Evolutionary conservation across 1,284 basidiomycete genomes (phyloP), one percentile per base, ranked within the genome.

Genomic region (Sanghuangporus sanghuang): DNA sequence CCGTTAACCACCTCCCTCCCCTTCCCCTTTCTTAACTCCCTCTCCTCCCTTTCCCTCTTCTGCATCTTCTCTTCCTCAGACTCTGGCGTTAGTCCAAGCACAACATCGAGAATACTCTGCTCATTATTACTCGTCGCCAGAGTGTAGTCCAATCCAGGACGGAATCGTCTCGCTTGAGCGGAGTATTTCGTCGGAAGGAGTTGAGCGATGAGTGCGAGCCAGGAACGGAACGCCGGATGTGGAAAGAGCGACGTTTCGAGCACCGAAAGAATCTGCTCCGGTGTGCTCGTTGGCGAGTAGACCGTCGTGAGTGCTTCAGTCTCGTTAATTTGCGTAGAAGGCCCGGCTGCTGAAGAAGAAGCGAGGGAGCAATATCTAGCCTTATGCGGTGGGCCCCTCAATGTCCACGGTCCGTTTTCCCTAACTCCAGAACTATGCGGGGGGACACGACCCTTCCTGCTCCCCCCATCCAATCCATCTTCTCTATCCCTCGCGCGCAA

Each of bases 131-230:
- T 92, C 67, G 91, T 90, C 38, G 96, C 96, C 0, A 99, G 84
- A 18, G 96, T 97, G 75, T 98, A 98, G 76, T 98, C 96, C 68
- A 98, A 78, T 0, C 95, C 96, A 0, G 94, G 93, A 63, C 96
- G 80, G 77, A 98, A 97, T 53, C 96, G 79, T 67, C 96, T 81
- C 59, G 93, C 93, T 75, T 95, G 87, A 12, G 85, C 82, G 7
- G 85, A 78, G 73, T 91, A 86, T 12, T 86, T 82, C 68, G 92
- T 76, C 14, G 94, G 92, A 58, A 96, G 80, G 67, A 98, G 75
- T 48, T 83, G 82, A 52, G 91, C 89, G 53, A 98, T 86, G 64
- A 87, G 81, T n/a, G 87, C 83, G 44, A 98, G 78, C 90, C 96
- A 96, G 36, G 92, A 85, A 56, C 95, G 85, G 82, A 98, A 98